Evolutionary conservation across 2,329 filamentous ascomycete genomes (phyloP).

Genomic region (Talaromyces pinophilus): DNA sequence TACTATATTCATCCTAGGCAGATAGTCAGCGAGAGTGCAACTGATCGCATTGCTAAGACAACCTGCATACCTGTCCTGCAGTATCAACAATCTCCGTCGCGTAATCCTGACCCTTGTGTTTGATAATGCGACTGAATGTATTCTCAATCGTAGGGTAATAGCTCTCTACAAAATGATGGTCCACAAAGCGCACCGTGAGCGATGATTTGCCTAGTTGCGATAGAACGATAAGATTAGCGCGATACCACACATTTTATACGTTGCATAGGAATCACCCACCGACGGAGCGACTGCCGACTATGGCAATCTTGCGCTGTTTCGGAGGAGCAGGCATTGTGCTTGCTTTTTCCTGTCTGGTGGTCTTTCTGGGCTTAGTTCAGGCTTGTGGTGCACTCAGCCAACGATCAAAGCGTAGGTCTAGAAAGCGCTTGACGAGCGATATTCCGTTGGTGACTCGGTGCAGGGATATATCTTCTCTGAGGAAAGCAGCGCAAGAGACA

Average conservation of each 20-base stretch:
- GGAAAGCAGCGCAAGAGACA: background rate
- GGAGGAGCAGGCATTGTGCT: constrained; percentile 65
- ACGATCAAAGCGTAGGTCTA: constrained; percentile 8
- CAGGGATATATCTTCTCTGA: background rate
- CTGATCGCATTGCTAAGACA: background rate
- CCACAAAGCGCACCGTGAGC: constrained; percentile 93
- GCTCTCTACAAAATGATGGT: constrained; percentile 96
- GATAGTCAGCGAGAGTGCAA: constrained; percentile 1
- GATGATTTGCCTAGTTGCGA: constrained; percentile 77
- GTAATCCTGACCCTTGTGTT: constrained; percentile 88
- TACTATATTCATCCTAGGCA: constrained; percentile 89
- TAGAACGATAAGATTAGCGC: constrained; percentile 9
- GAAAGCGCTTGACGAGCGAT: constrained; percentile 10
- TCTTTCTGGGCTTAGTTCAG: constrained; percentile 2
- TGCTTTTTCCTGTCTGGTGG: constrained; percentile 14
- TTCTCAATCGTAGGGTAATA: constrained; percentile 99
- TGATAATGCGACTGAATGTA: constrained; percentile 94
- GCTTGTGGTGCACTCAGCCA: constrained; percentile 6
- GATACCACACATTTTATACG: background rate
- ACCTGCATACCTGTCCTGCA: constrained; percentile 73
- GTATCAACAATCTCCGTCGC: constrained; percentile 98
- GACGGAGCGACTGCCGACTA: constrained; percentile 91
- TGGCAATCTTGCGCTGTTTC: constrained; percentile 93
- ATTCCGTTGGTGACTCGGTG: background rate
- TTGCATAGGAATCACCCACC: constrained; percentile 54